Percentiles rank a stretch among this genome's conserved stretches.
These are phyloP conservation scores for Colletotrichum zoysiae DNA, from an alignment of 2,329 filamentous ascomycete species.

Conservation along the genomic window DNA sequence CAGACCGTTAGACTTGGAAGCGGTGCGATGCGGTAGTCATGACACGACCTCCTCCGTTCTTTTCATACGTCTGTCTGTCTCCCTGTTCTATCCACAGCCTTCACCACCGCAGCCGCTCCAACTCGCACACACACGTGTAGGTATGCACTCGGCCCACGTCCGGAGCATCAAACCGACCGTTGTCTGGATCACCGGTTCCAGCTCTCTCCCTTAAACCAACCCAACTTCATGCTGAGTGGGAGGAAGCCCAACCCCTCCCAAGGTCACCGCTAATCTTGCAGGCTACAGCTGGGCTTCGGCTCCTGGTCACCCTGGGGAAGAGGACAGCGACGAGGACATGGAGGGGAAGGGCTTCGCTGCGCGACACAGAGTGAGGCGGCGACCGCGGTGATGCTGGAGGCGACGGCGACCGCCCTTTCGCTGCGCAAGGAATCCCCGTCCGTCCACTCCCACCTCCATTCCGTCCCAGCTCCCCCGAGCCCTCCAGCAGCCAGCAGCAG, in stretches of 20 bases:
- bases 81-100: not conserved
- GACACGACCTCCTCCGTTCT: not conserved
- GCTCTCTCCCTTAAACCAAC: not conserved
- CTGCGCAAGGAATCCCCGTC: slow-evolving; percentile 36
- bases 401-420: slow-evolving; percentile 40
- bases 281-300: not conserved
- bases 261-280: not conserved
- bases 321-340: not conserved
- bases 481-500: not conserved
- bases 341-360: not conserved
- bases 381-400: slow-evolving; percentile 29
- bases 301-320: not conserved
- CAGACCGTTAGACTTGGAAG: not conserved
- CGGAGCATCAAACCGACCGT: not conserved
- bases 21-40: not conserved
- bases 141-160: not conserved
- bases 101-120: not conserved
- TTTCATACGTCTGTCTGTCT: not conserved
- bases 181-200: not conserved
- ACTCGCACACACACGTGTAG: too few relatives aligned
- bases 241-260: not conserved
- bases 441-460: slow-evolving; percentile 1
- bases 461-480: slow-evolving; percentile 10
- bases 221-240: not conserved
- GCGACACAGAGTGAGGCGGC: slow-evolving; percentile 24